A percentile compares a stretch with the other conserved stretches of the same genome.
These are phyloP conservation scores for Hymenoscyphus fraxineus DNA, from an alignment of 2,329 filamentous ascomycete species.

Conservation along the genomic window DNA sequence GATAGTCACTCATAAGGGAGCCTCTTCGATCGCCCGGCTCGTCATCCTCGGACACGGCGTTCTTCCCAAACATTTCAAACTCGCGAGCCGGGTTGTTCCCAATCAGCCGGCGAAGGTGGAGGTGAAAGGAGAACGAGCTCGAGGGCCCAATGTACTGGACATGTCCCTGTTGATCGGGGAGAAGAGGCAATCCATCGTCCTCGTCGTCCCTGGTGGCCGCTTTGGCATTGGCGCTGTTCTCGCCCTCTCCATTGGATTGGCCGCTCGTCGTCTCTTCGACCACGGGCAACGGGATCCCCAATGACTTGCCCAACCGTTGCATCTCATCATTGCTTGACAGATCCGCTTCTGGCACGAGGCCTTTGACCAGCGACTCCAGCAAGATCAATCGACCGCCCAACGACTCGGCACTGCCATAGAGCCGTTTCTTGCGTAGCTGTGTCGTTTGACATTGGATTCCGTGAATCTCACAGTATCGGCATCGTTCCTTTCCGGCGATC, in stretches of 20 bases:
- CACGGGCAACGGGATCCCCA: constrained; percentile 40
- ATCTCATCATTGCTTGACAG: constrained; percentile 41
- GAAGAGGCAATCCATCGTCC: constrained; percentile 28
- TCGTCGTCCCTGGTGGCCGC: constrained; percentile 26
- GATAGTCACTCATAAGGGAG: constrained; percentile 9
- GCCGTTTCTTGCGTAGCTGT: constrained; percentile 43
- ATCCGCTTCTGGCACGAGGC: constrained; percentile 41
- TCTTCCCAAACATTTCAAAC: constrained; percentile 38
- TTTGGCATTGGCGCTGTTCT: constrained; percentile 9
- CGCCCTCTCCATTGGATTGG: constrained; percentile 17
- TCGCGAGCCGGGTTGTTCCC: constrained; percentile 34
- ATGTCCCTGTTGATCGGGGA: constrained; percentile 43
- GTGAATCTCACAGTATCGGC: constrained; percentile 41
- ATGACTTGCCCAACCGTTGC: constrained; percentile 37
- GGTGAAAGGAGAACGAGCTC: constrained; percentile 41
- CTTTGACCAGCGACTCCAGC: constrained; percentile 43
- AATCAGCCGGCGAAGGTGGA: constrained; percentile 39
- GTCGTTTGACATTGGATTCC: constrained; percentile 42
- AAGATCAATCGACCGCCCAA: constrained; percentile 39
- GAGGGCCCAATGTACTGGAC: constrained; percentile 43
- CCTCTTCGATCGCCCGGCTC: constrained; percentile 11
- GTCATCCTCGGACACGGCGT: constrained; percentile 26
- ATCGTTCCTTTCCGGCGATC: constrained; percentile 37
- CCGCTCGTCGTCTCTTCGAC: constrained; percentile 19
- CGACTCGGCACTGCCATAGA: constrained; percentile 42